Evolutionary conservation across 768 basidiomycete genomes (phyloP), one percentile per base, ranked within the genome.

Genomic region (Coprinopsis strossmayeri): DNA sequence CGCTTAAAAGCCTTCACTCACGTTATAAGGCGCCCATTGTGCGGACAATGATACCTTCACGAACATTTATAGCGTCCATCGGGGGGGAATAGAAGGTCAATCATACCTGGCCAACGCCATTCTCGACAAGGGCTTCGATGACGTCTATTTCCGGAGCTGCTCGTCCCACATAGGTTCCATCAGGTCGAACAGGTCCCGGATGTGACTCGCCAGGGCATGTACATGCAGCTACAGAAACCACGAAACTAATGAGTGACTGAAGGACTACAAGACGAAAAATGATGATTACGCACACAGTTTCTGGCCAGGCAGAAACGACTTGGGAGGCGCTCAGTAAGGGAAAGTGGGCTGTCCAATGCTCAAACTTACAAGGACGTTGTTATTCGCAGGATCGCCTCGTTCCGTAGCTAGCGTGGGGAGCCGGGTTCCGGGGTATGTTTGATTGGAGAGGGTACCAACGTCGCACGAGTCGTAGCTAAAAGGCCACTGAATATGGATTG

Each of bases 401-500:
- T 62, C 57, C 35, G 45, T 73, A 5, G 78, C 73, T 15, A 73
- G 71, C 2, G 67, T 51, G 10, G 84, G 84, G 11, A 25, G 74
- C 15, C 40, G 45, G 2, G 61, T 61, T 11, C 79, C 86, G 42
- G 83, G 78, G 53, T 79, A 63, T 11, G 84, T 78, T 63, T 94
- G 92, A 63, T 91, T 91, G 9, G 77, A 69, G 1, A 85, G 67
- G 2, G 89, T 91, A 3, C 90, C 90, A 12, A 87, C 75, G 60
- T 91, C 89, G 61, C 90, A 91, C 3, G 79, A 61, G 51, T 84
- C 80, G 55, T 84, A 84, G 3, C 73, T 74, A 58, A 82, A 84
- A 23, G 83, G 84, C 81, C 81, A 84, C 79, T 56, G 55, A 13
- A 13, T 3, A 11, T 42, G n/a, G 23, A 11, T 1, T 42, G 11